These are phyloP conservation scores for Allium sativum DNA, from an alignment of 106 monocot species.

Conservation along the genomic window DNA sequence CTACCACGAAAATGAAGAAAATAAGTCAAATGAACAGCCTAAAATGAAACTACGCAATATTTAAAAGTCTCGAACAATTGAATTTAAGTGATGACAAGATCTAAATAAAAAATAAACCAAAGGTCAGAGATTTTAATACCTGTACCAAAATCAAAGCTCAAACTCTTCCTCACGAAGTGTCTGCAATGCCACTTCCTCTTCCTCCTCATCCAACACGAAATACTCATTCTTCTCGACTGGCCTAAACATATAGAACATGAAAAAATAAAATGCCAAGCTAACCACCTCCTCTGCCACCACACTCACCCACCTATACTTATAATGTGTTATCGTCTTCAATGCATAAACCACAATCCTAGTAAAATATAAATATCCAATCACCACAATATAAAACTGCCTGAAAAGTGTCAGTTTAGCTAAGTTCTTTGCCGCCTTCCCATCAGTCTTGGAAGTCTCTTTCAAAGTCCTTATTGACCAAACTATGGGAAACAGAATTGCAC, in stretches of 20 bases:
- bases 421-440: conserved; percentile 87
- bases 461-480: conserved; percentile 81
- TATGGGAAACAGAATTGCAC: conserved; percentile 80
- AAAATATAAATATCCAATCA: conserved; percentile 87
- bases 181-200: conserved; percentile 73
- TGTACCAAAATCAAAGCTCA: conserved; percentile 42
- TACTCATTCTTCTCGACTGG: conserved; percentile 52
- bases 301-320: conserved; percentile 89
- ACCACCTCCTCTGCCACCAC: conserved; percentile 56
- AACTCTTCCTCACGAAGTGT: conserved; percentile 82
- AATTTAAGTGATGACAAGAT: no score
- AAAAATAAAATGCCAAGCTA: conserved; percentile 59
- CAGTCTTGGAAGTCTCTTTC: conserved; percentile 83
- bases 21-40: no score
- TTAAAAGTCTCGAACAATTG: no score
- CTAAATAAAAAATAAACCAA: neutral
- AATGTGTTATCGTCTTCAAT: conserved; percentile 55
- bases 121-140: conserved; percentile 1
- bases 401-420: conserved; percentile 80
- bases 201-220: conserved; percentile 48
- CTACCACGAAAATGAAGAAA: no score
- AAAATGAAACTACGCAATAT: no score
- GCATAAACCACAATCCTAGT: conserved; percentile 92
- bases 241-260: conserved; percentile 66
- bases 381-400: conserved; percentile 77